Conservation (phyloP, 768 basidiomycete species). For the Rhizopogon salebrosus region DNA sequence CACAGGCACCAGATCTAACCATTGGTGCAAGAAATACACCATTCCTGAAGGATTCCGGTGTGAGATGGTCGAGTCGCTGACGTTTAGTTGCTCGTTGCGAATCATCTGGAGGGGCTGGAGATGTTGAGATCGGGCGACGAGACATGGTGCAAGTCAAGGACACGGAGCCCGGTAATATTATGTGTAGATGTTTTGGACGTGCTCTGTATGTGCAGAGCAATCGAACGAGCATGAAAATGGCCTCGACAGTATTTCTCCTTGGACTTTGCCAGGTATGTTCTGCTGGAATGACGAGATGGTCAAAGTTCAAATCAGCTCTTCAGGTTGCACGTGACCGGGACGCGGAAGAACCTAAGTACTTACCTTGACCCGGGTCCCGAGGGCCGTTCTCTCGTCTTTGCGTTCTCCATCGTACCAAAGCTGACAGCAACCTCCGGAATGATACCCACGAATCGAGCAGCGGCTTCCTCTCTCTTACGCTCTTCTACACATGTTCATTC, state of each 20-base stretch:
- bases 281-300: neutral
- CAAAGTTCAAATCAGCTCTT: neutral
- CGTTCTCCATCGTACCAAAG: neutral
- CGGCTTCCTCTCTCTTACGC: slow-evolving; percentile 18
- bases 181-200: neutral
- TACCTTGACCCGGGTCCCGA: neutral
- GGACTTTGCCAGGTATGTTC: neutral
- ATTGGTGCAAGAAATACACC: slow-evolving; percentile 97
- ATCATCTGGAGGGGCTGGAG: slow-evolving; percentile 30
- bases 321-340: neutral
- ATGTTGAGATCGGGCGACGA: slow-evolving; percentile 46
- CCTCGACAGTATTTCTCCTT: neutral
- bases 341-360: too few relatives aligned
- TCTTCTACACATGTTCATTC: neutral
- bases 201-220: neutral
- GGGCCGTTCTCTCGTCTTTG: neutral
- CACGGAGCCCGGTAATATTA: neutral
- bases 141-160: slow-evolving; percentile 33
- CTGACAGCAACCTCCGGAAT: slow-evolving; percentile 6
- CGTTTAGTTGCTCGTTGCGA: slow-evolving; percentile 40
- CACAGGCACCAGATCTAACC: slow-evolving; percentile 91
- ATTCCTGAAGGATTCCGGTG: slow-evolving; percentile 73
- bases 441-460: slow-evolving; percentile 27
- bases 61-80: slow-evolving; percentile 52
- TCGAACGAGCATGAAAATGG: neutral